Conservation (phyloP, 2,329 filamentous ascomycete species). For the Clonostachys rosea region DNA sequence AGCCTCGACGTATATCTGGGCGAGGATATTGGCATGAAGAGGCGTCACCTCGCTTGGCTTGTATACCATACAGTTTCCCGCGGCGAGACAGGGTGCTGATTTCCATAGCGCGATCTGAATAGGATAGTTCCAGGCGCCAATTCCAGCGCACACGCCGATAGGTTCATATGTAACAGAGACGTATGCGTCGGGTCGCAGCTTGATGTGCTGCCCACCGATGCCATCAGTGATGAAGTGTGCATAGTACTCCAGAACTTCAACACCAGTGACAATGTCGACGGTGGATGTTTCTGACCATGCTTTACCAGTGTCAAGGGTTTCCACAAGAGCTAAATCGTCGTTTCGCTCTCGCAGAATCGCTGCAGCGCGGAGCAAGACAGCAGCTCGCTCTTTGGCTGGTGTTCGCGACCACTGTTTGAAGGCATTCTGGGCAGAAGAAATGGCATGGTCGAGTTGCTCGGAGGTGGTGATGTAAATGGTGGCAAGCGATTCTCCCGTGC, state of each 20-base stretch:
- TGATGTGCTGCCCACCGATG: slow-evolving; percentile 74
- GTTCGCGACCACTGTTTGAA: slow-evolving; percentile 76
- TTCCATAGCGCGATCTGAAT: slow-evolving; percentile 91
- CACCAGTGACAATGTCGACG: slow-evolving; percentile 78
- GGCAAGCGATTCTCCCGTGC: slow-evolving; percentile 63
- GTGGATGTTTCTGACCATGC: slow-evolving; percentile 79
- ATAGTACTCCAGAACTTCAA: slow-evolving; percentile 83
- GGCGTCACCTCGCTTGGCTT: slow-evolving; percentile 87
- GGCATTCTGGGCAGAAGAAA: slow-evolving; percentile 65
- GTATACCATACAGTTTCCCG: slow-evolving; percentile 87
- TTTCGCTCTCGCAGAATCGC: slow-evolving; percentile 70
- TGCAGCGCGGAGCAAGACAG: slow-evolving; percentile 74
- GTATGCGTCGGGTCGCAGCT: slow-evolving; percentile 71
- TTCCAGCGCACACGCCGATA: slow-evolving; percentile 79
- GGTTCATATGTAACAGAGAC: slow-evolving; percentile 80
- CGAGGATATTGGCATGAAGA: slow-evolving; percentile 72
- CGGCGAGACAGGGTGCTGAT: slow-evolving; percentile 77
- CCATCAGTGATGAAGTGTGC: slow-evolving; percentile 76
- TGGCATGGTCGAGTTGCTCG: slow-evolving; percentile 65
- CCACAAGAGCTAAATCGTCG: slow-evolving; percentile 71
- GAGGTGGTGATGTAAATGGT: slow-evolving; percentile 67
- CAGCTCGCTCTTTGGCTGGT: slow-evolving; percentile 67
- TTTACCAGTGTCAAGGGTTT: slow-evolving; percentile 85
- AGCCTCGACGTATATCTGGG: slow-evolving; percentile 72
- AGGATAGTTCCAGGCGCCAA: slow-evolving; percentile 90